Percentiles rank a stretch among this genome's conserved stretches.
phyloP scores from a whole-genome alignment of 2,329 filamentous ascomycete species.

The Colletotrichum chlorophyti region DNA sequence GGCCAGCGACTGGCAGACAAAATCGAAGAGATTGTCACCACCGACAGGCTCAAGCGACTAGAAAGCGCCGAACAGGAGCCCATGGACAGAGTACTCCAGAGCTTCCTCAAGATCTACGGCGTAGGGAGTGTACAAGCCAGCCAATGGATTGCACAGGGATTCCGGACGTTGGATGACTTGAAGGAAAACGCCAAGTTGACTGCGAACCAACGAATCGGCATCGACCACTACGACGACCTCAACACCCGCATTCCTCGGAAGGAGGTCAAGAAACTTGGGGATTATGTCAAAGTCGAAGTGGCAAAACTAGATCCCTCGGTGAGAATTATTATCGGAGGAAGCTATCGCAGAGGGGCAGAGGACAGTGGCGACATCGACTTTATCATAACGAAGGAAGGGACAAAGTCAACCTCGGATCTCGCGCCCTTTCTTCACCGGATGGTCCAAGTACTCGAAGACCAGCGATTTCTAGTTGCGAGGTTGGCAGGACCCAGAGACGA shows the following conservation, averaged over 20 bases:
- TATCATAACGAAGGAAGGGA: constrained; percentile 75
- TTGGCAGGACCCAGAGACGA: constrained; percentile 64
- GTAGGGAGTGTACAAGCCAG: constrained; percentile 74
- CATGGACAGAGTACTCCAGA: constrained; percentile 66
- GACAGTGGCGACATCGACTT: constrained; percentile 85
- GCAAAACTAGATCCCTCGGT: constrained; percentile 66
- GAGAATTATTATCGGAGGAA: constrained; percentile 79
- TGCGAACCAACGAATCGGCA: constrained; percentile 73
- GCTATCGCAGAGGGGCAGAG: constrained; percentile 80
- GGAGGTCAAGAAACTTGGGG: constrained; percentile 76
- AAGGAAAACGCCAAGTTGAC: constrained; percentile 66
- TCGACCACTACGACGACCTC: constrained; percentile 83
- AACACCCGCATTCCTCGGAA: constrained; percentile 76
- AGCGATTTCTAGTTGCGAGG: constrained; percentile 72
- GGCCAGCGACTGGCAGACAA: constrained; percentile 79
- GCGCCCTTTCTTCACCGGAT: constrained; percentile 68
- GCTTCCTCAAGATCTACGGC: constrained; percentile 82
- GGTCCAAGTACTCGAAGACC: constrained; percentile 63
- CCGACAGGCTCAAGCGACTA: constrained; percentile 73
- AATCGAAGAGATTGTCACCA: constrained; percentile 87
- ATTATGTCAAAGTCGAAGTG: constrained; percentile 66
- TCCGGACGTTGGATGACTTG: constrained; percentile 77
- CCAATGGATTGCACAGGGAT: constrained; percentile 79
- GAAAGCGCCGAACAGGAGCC: constrained; percentile 74
- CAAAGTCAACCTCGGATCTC: constrained; percentile 61